A percentile compares a stretch with the other conserved stretches of the same genome.
phyloP scores from a whole-genome alignment of 108 stramenopile species.

The Thalassiosira profunda region DNA sequence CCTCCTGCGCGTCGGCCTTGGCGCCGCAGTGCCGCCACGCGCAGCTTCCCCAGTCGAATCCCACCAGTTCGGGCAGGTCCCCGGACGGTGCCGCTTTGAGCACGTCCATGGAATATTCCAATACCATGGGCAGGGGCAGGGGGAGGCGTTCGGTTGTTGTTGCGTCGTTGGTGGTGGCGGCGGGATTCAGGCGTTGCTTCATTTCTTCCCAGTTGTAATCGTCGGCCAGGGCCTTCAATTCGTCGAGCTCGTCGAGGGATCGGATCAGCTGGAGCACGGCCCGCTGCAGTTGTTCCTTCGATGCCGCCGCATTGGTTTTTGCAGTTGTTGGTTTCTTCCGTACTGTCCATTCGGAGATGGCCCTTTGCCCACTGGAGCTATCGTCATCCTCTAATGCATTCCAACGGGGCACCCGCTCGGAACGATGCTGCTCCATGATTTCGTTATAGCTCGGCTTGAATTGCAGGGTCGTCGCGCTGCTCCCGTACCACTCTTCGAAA shows the following conservation, averaged over 20 bases:
- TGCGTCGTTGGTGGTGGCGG: background rate
- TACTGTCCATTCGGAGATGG: background rate
- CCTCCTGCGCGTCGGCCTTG: constrained; percentile 86
- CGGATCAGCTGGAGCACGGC: constrained; percentile 51
- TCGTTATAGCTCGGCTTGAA: constrained; percentile 81
- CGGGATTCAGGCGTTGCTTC: constrained; percentile 18
- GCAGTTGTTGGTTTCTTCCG: background rate
- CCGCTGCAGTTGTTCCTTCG: constrained; percentile 41
- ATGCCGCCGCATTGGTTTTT: background rate
- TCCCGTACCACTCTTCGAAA: constrained; percentile 49
- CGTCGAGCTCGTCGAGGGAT: constrained; percentile 43
- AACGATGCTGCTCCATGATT: constrained; percentile 77
- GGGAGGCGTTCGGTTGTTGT: background rate
- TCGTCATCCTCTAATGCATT: background rate
- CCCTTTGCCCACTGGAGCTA: background rate
- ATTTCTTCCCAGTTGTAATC: constrained; percentile 84
- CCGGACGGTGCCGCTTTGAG: constrained; percentile 12
- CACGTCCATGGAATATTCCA: constrained; percentile 48
- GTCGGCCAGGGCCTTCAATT: constrained; percentile 56
- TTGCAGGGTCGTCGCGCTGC: constrained; percentile 27
- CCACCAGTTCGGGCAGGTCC: constrained; percentile 44
- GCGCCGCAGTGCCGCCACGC: constrained; percentile 91
- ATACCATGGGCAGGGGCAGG: background rate
- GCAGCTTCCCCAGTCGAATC: constrained; percentile 90
- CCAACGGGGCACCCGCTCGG: constrained; percentile 70